phyloP scores from a whole-genome alignment of 176 grass and related monocot genomes.

The Areca catechu region DNA sequence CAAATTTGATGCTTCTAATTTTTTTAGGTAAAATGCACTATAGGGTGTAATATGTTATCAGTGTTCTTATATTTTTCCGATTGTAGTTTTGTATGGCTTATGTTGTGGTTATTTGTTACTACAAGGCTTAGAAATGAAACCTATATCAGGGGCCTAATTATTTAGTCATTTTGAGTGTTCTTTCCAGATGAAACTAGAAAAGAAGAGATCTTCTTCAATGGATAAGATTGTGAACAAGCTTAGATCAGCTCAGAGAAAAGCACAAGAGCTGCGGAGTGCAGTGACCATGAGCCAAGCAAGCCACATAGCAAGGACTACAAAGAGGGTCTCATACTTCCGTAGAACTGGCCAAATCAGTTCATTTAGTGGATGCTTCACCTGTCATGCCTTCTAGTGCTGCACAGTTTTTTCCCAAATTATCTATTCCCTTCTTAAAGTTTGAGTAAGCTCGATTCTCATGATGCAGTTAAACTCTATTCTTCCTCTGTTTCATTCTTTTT shows the following conservation, averaged over 20 bases:
- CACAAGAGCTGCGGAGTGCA: constrained; percentile 57
- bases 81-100: too few relatives aligned
- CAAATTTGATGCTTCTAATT: too few relatives aligned
- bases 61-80: too few relatives aligned
- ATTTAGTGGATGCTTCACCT: constrained; percentile 84
- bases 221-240: constrained; percentile 80
- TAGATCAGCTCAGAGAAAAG: constrained; percentile 66
- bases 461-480: too few relatives aligned
- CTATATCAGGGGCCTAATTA: not conserved
- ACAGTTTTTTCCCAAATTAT: constrained; percentile 11
- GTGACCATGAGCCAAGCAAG: constrained; percentile 34
- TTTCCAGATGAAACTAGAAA: constrained; percentile 75
- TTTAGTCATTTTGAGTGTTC: not conserved
- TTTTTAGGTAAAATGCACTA: too few relatives aligned
- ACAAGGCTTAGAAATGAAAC: not conserved
- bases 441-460: too few relatives aligned
- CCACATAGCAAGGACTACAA: constrained; percentile 28
- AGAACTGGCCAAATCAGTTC: constrained; percentile 72
- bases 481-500: too few relatives aligned
- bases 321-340: constrained; percentile 28
- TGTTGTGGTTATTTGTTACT: too few relatives aligned
- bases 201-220: constrained; percentile 75
- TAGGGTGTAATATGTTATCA: too few relatives aligned
- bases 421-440: too few relatives aligned
- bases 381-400: constrained; percentile 67